phyloP scores from a whole-genome alignment of 306 rosid species.

The Oxytropis ochrocephala region DNA sequence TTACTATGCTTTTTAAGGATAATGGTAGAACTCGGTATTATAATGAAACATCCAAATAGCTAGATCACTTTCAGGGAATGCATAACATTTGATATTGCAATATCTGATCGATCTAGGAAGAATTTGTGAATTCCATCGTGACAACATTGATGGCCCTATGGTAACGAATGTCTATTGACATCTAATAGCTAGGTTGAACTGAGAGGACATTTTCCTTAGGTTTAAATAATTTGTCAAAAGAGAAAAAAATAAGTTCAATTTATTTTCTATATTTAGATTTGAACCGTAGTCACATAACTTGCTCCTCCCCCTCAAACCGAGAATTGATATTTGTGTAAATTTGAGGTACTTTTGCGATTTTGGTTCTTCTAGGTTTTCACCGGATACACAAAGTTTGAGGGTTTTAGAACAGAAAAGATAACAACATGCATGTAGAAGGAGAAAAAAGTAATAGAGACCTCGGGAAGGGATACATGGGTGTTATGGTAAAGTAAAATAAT shows the following conservation, averaged over 20 bases:
- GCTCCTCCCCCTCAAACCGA: no score
- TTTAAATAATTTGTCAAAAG: neutral
- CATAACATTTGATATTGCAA: constrained; percentile 28
- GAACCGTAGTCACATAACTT: neutral
- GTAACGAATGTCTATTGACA: constrained; percentile 9
- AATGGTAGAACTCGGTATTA: constrained; percentile 16
- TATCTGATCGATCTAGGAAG: constrained; percentile 44
- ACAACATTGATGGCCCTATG: constrained; percentile 30
- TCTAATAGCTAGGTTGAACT: neutral
- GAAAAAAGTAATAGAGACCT: no score
- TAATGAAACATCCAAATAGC: constrained; percentile 17
- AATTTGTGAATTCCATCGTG: constrained; percentile 36
- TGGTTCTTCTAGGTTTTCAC: no score
- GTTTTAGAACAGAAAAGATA: no score
- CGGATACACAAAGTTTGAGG: no score
- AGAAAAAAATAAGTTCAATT: neutral
- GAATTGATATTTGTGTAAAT: no score
- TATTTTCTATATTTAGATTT: neutral
- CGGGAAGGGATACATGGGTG: no score
- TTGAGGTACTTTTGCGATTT: no score
- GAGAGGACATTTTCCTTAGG: neutral
- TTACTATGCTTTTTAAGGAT: constrained; percentile 20
- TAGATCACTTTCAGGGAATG: constrained; percentile 10
- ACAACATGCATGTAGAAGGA: no score
- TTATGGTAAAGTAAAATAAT: no score